Evolutionary conservation across 1,139 yeast genomes (phyloP).

Genomic region (Nakaseomyces nivariensis): DNA sequence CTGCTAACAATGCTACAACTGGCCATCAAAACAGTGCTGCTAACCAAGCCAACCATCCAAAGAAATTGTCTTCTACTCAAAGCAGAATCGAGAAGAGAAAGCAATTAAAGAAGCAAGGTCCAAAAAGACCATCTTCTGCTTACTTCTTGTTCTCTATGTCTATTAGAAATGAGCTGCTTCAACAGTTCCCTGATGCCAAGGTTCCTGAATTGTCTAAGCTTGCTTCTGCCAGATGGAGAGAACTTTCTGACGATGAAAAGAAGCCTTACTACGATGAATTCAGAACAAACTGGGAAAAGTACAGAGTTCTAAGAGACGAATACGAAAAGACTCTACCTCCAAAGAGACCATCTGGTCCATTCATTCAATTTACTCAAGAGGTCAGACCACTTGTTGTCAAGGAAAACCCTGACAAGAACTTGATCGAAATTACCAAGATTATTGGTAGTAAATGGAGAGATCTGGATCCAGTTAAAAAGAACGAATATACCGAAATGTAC

Average conservation of each 20-base stretch:
- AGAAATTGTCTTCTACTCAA: conserved; percentile 29
- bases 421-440: conserved; percentile 29
- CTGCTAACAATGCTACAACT: conserved; percentile 3
- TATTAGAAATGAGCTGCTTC: conserved; percentile 25
- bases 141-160: conserved; percentile 30
- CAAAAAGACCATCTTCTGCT: conserved; percentile 32
- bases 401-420: conserved; percentile 28
- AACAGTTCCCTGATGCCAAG: conserved; percentile 29
- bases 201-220: conserved; percentile 30
- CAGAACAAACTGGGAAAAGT: conserved; percentile 29
- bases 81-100: conserved; percentile 30
- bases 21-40: conserved; percentile 5
- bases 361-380: conserved; percentile 29
- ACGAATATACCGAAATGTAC: conserved; percentile 28
- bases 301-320: conserved; percentile 28
- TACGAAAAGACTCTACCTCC: conserved; percentile 30
- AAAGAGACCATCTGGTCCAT: conserved; percentile 31
- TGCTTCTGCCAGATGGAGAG: conserved; percentile 31
- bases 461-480: conserved; percentile 24
- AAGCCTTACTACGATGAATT: conserved; percentile 29
- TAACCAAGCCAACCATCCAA: conserved; percentile 11
- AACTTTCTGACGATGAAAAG: conserved; percentile 27
- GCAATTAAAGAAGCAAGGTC: conserved; percentile 29
- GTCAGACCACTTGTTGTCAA: conserved; percentile 26
- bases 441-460: conserved; percentile 31